Percentiles rank a stretch among this genome's conserved stretches.
Evolutionary conservation across 495 filamentous ascomycete species (phyloP).

Genomic region (Daldinia bambusicola): DNA sequence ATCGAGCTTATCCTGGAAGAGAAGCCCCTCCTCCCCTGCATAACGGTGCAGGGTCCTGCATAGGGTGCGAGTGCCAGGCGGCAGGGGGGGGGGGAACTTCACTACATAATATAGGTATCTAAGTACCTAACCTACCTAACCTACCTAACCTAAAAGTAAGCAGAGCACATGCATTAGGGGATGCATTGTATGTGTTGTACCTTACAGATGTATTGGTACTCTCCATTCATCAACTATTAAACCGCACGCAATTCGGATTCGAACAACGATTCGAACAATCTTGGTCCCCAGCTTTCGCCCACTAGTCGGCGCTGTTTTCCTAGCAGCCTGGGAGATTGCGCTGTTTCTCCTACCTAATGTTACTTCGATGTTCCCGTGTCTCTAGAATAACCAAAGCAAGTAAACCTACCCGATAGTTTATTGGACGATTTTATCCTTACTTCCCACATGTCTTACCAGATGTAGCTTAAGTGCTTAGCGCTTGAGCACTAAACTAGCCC

Average conservation of each 20-base stretch:
- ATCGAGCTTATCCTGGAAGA: slow-evolving; percentile 30
- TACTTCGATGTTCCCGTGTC: slow-evolving; percentile 8
- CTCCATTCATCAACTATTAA: not conserved
- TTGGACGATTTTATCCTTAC: slow-evolving; percentile 9
- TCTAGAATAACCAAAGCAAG: not conserved
- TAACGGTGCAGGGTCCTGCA: slow-evolving; percentile 12
- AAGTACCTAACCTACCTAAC: not conserved
- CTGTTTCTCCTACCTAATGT: slow-evolving; percentile 33
- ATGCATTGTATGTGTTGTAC: too few relatives aligned
- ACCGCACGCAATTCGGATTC: not conserved
- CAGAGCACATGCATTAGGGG: not conserved
- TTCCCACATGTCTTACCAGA: slow-evolving; percentile 10
- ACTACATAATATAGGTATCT: too few relatives aligned
- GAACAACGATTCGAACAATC: not conserved
- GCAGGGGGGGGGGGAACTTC: too few relatives aligned
- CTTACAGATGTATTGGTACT: not conserved
- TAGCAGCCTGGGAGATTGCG: slow-evolving; percentile 30
- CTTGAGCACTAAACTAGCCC: too few relatives aligned
- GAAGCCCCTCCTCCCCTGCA: slow-evolving; percentile 37
- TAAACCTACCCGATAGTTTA: not conserved
- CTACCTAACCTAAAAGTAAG: too few relatives aligned
- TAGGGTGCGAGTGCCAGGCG: slow-evolving; percentile 15
- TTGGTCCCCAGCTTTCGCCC: not conserved
- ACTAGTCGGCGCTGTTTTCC: slow-evolving; percentile 12
- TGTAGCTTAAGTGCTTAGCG: slow-evolving; percentile 10